These are phyloP conservation scores for Venturia oleaginea DNA, from an alignment of 2,329 filamentous ascomycete species.

Conservation along the genomic window DNA sequence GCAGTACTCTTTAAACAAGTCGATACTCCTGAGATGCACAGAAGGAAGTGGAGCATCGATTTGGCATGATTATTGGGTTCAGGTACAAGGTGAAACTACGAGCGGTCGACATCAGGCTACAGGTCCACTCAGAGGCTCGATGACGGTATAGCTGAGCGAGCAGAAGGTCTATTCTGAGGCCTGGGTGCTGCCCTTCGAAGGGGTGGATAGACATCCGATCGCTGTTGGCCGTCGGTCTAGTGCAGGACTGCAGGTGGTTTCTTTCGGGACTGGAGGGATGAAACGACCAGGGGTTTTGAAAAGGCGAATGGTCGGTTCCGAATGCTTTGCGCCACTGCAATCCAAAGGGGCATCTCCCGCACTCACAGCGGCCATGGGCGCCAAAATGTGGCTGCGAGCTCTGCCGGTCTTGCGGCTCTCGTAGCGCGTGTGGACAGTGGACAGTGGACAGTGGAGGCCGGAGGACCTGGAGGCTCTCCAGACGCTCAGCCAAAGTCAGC, in stretches of 20 bases:
- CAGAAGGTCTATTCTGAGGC: not conserved
- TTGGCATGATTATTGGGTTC: not conserved
- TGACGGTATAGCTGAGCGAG: not conserved
- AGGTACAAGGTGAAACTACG: not conserved
- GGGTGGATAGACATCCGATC: not conserved
- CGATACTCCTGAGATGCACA: slow-evolving; percentile 1
- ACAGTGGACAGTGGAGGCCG: too few relatives aligned
- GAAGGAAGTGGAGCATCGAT: not conserved
- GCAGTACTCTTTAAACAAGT: not conserved
- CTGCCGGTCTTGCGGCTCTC: not conserved
- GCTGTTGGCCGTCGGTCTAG: not conserved
- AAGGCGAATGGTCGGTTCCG: not conserved
- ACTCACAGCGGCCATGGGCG: not conserved
- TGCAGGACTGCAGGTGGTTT: too few relatives aligned
- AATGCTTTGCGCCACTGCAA: not conserved
- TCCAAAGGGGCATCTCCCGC: not conserved
- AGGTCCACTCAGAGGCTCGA: not conserved
- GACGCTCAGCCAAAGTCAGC: not conserved
- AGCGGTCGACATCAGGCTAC: not conserved
- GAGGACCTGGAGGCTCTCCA: not conserved
- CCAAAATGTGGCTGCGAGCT: not conserved
- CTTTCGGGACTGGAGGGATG: not conserved
- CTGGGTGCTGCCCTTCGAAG: not conserved
- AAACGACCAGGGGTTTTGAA: not conserved
- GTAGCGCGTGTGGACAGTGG: not conserved